These are phyloP conservation scores for Acanthamoeba castellanii DNA, from an alignment of 208 protist genomes.

Conservation along the genomic window DNA sequence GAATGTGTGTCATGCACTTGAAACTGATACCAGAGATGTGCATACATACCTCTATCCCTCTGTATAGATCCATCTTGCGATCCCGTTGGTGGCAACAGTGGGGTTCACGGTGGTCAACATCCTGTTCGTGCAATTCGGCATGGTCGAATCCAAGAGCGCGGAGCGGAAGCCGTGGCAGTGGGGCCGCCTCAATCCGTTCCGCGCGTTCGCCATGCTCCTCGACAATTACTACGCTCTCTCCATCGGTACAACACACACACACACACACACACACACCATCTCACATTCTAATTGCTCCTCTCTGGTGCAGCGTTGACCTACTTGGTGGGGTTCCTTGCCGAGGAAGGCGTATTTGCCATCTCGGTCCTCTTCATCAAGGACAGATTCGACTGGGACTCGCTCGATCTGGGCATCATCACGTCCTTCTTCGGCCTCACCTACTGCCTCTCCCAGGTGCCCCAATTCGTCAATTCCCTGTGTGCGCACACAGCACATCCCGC, in stretches of 20 bases:
- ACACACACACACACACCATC: neutral
- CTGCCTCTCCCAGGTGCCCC: neutral
- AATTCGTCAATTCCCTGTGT: neutral
- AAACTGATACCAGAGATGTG: too few species aligned
- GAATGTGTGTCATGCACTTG: too few species aligned
- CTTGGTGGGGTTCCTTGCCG: neutral
- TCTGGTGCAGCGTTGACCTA: neutral
- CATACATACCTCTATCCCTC: too few species aligned
- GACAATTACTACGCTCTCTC: neutral
- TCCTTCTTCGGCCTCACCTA: constrained; percentile 41
- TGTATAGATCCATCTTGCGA: neutral
- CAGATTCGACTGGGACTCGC: neutral
- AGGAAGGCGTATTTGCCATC: constrained; percentile 2
- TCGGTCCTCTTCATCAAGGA: constrained; percentile 41
- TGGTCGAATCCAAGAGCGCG: constrained; percentile 19
- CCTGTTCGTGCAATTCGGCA: neutral
- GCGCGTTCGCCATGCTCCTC: neutral
- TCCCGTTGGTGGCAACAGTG: neutral
- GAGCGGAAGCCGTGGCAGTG: neutral
- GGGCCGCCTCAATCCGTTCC: constrained; percentile 3
- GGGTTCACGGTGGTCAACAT: neutral
- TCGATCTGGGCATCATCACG: neutral
- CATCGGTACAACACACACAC: neutral
- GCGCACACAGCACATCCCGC: too few species aligned
- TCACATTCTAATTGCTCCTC: neutral